Conservation (phyloP, 169 alveolate species). For the Babesia ovata region DNA sequence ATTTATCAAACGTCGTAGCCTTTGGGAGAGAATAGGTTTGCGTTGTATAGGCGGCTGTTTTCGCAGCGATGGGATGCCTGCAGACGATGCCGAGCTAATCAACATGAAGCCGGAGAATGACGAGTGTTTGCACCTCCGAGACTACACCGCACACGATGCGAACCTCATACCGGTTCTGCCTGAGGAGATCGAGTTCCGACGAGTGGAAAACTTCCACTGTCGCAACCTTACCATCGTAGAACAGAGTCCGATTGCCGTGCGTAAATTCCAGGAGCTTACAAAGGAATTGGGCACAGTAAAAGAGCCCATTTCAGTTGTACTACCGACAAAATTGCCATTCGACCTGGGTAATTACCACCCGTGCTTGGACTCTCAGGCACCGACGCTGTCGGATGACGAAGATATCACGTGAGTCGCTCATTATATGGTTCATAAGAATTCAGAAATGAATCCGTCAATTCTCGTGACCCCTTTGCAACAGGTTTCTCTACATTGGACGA, state of each 20-base stretch:
- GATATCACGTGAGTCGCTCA: neutral
- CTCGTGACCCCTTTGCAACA: neutral
- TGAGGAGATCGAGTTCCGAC: slow-evolving; percentile 19
- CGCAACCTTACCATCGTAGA: slow-evolving; percentile 34
- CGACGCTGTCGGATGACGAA: slow-evolving; percentile 5
- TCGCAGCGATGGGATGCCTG: neutral
- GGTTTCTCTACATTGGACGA: neutral
- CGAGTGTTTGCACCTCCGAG: slow-evolving; percentile 8
- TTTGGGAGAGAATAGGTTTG: slow-evolving; percentile 1
- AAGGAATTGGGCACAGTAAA: slow-evolving; percentile 23
- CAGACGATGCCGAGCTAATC: slow-evolving; percentile 9
- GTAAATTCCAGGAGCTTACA: slow-evolving; percentile 25
- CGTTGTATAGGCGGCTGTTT: slow-evolving; percentile 22
- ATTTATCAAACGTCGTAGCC: neutral
- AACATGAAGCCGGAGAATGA: neutral
- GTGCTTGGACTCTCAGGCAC: slow-evolving; percentile 13
- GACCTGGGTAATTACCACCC: slow-evolving; percentile 15
- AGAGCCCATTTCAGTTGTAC: slow-evolving; percentile 16
- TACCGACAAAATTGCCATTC: slow-evolving; percentile 21
- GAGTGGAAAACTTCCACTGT: slow-evolving; percentile 31
- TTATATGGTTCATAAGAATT: neutral
- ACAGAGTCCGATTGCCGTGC: slow-evolving; percentile 30
- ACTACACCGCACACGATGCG: slow-evolving; percentile 7
- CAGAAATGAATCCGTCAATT: neutral
- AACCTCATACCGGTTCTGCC: slow-evolving; percentile 29